Percentiles rank a stretch among this genome's conserved stretches.
phyloP scores from a whole-genome alignment of 257 asterid genomes.

The Salvia hispanica region DNA sequence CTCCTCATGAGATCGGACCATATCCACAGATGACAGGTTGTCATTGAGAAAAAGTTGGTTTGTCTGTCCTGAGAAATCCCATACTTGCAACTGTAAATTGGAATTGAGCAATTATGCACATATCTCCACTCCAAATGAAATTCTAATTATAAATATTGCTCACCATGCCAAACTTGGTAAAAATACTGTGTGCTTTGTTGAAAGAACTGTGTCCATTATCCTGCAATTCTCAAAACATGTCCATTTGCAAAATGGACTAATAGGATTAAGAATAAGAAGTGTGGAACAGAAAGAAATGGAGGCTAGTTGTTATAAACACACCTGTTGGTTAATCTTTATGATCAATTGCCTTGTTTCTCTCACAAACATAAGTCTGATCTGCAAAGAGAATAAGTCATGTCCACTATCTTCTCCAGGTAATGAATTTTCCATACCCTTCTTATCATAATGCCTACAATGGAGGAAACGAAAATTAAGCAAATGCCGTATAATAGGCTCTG shows the following conservation, averaged over 20 bases:
- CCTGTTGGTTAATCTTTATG: conserved; percentile 71
- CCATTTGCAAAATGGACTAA: neutral
- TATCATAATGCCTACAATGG: conserved; percentile 64
- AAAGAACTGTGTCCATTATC: conserved; percentile 50
- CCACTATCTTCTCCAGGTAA: conserved; percentile 39
- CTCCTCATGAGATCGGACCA: conserved; percentile 46
- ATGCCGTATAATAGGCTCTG: conserved; percentile 29
- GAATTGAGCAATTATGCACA: conserved; percentile 26
- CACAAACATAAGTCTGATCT: conserved; percentile 50
- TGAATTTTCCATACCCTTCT: conserved; percentile 42
- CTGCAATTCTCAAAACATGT: conserved; percentile 41
- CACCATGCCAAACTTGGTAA: conserved; percentile 54
- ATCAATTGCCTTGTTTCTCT: conserved; percentile 46
- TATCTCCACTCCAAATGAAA: conserved; percentile 28
- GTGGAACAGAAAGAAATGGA: conserved; percentile 18
- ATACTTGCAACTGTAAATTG: conserved; percentile 60
- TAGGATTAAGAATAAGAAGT: conserved; percentile 15
- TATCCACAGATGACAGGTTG: conserved; percentile 32
- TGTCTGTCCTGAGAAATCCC: conserved; percentile 80
- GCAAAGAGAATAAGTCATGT: conserved; percentile 56
- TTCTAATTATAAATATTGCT: conserved; percentile 34
- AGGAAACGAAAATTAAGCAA: conserved; percentile 35
- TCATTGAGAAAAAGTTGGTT: conserved; percentile 44
- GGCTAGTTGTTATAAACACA: conserved; percentile 19
- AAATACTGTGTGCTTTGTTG: conserved; percentile 42